These are phyloP conservation scores for Cutaneotrichosporon cutaneum DNA, from an alignment of 1,284 basidiomycete species.

Conservation along the genomic window DNA sequence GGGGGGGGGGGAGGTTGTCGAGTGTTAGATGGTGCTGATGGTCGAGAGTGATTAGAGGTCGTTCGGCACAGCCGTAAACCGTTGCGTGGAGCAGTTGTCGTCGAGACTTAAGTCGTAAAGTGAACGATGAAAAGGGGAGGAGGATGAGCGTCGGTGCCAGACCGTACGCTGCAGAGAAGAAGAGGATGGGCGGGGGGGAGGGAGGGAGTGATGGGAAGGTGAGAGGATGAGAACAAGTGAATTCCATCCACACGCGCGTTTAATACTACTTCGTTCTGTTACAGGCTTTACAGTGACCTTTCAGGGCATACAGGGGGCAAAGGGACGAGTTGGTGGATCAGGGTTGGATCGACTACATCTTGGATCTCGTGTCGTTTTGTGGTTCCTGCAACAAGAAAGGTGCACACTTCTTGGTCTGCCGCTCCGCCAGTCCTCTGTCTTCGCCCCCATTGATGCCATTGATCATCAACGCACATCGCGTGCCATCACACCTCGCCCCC, in stretches of 20 bases:
- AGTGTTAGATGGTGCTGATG: no score
- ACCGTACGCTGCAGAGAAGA: neutral
- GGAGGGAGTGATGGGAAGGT: neutral
- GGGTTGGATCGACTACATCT: no score
- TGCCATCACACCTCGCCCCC: no score
- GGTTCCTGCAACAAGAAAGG: no score
- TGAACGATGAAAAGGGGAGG: neutral
- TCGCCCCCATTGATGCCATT: no score
- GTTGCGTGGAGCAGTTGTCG: neutral
- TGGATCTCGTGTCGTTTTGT: no score
- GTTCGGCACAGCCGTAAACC: conserved; percentile 5
- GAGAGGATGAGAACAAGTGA: neutral
- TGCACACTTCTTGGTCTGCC: no score
- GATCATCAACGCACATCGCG: no score
- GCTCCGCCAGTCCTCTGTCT: no score
- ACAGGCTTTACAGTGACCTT: no score
- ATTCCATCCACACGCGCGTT: neutral
- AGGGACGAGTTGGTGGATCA: no score
- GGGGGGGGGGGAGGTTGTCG: neutral
- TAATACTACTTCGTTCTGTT: neutral
- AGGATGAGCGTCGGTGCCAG: conserved; percentile 3
- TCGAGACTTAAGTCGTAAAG: neutral
- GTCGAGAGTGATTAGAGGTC: neutral
- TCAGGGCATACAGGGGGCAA: no score
- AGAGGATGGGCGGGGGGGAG: neutral